phyloP scores from a whole-genome alignment of 2,329 filamentous ascomycete genomes.

The Fusarium marasasianum region DNA sequence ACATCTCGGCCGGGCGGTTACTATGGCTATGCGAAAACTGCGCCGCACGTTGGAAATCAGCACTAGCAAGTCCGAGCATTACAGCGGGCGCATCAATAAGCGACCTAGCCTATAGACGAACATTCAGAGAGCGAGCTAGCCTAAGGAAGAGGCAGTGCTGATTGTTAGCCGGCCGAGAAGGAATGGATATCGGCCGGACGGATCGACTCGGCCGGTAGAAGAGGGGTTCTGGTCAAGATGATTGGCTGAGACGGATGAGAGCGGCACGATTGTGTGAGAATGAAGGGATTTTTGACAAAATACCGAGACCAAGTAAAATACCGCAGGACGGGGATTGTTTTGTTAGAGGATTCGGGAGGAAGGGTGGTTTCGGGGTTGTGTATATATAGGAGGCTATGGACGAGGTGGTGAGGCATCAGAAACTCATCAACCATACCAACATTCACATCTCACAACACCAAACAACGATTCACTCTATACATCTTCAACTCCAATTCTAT shows the following conservation, averaged over 20 bases:
- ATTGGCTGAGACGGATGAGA: conserved; percentile 7
- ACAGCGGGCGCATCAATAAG: neutral
- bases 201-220: neutral
- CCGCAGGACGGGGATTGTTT: neutral
- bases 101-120: neutral
- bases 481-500: accelerated
- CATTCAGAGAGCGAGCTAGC: neutral
- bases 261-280: neutral
- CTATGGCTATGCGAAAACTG: neutral
- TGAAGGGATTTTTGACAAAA: neutral
- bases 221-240: neutral
- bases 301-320: neutral
- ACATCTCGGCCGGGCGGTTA: neutral
- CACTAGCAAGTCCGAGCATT: neutral
- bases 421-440: neutral
- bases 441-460: accelerated
- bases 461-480: too few relatives aligned
- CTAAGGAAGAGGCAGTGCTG: neutral
- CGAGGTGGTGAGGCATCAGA: neutral
- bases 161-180: neutral
- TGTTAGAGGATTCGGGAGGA: accelerated
- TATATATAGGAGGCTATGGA: conserved; percentile 12
- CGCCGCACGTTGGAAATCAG: conserved; percentile 3
- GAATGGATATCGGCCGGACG: neutral
- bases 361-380: neutral